Evolutionary conservation across 306 rosid genomes (phyloP).

Genomic region (Canavalia ensiformis): DNA sequence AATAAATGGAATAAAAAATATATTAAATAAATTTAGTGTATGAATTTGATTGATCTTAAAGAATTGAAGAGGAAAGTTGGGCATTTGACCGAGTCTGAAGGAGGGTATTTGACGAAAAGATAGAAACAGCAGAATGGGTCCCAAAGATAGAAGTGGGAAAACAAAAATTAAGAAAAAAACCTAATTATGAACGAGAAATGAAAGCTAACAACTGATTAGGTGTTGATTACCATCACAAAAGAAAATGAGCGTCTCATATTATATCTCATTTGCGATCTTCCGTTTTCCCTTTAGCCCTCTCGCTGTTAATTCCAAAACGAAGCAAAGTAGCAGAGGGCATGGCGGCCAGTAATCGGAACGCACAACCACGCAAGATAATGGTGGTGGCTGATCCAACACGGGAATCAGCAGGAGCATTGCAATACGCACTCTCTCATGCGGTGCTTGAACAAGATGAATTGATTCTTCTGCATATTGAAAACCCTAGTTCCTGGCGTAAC

Average conservation of each 20-base stretch:
- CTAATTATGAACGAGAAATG: background rate
- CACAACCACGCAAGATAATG: slow-evolving; percentile 62
- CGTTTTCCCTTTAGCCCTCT: slow-evolving; percentile 28
- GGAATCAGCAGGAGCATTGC: slow-evolving; percentile 77
- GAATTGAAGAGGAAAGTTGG: too few species aligned
- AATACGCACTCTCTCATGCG: slow-evolving; percentile 73
- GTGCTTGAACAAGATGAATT: slow-evolving; percentile 73
- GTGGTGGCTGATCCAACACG: slow-evolving; percentile 79
- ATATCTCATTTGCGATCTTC: background rate
- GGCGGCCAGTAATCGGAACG: slow-evolving; percentile 54
- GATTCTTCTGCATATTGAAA: slow-evolving; percentile 73
- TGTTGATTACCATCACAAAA: slow-evolving; percentile 18
- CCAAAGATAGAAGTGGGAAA: background rate
- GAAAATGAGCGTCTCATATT: slow-evolving; percentile 53
- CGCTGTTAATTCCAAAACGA: too few species aligned
- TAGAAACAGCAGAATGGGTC: background rate
- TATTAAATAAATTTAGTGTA: too few species aligned
- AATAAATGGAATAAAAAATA: too few species aligned
- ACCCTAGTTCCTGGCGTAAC: slow-evolving; percentile 60
- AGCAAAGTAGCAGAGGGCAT: slow-evolving; percentile 34
- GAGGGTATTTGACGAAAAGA: background rate
- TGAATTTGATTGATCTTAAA: too few species aligned
- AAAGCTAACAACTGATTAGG: slow-evolving; percentile 7
- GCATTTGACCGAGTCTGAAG: slow-evolving; percentile 13
- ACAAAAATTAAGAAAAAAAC: background rate